Conservation (phyloP, 495 filamentous ascomycete genomes). For the Hypomontagnella monticulosa region DNA sequence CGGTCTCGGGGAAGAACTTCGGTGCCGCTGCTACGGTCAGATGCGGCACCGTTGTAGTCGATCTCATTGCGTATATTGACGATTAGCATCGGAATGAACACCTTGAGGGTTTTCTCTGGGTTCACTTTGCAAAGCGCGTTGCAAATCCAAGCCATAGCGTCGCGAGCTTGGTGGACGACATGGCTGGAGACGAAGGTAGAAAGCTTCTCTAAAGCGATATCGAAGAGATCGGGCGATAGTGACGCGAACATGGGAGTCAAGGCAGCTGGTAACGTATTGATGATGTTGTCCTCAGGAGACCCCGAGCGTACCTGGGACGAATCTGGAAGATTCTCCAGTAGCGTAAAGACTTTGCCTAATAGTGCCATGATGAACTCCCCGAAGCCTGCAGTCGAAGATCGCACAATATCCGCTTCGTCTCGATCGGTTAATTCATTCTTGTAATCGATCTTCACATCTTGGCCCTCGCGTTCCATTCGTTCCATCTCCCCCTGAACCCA, state of each 20-base stretch:
- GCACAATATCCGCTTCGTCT: conserved; percentile 87
- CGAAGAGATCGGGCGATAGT: conserved; percentile 92
- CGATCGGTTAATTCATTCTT: conserved; percentile 80
- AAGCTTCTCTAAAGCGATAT: conserved; percentile 89
- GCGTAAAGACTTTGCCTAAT: conserved; percentile 91
- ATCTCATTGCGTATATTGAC: conserved; percentile 95
- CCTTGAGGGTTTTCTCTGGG: conserved; percentile 88
- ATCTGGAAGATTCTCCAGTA: conserved; percentile 95
- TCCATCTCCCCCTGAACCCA: conserved; percentile 96
- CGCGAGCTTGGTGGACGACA: conserved; percentile 95
- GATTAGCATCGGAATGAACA: conserved; percentile 87
- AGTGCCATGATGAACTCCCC: conserved; percentile 91
- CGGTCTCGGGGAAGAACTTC: conserved; percentile 94
- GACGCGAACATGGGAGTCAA: conserved; percentile 91
- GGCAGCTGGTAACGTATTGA: conserved; percentile 93
- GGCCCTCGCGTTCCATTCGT: conserved; percentile 88
- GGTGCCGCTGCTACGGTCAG: conserved; percentile 89
- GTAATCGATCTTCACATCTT: conserved; percentile 86
- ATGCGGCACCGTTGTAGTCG: conserved; percentile 95
- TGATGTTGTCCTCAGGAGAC: conserved; percentile 95
- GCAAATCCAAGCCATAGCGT: conserved; percentile 99
- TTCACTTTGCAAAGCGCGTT: conserved; percentile 94
- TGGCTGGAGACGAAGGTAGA: conserved; percentile 92
- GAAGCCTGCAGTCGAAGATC: conserved; percentile 95
- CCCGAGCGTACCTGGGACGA: conserved; percentile 84